Conservation (phyloP, 2,329 filamentous ascomycete genomes). For the Pseudonectria buxi region DNA sequence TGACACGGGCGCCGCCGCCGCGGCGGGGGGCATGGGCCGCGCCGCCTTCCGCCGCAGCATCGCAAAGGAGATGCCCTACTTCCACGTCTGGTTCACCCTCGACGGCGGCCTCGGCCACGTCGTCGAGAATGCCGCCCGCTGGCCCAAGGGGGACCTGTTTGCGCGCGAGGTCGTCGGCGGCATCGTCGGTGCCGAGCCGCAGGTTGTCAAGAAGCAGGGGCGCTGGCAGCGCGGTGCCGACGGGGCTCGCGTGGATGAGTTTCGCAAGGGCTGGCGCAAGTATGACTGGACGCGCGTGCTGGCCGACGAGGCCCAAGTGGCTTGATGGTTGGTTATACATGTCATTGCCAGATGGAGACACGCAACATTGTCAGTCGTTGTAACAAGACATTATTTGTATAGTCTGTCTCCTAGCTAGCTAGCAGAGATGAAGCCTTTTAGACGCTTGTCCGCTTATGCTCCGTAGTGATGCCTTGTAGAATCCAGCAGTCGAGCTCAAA, state of each 20-base stretch:
- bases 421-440: too few relatives aligned
- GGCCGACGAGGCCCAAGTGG: conserved; percentile 34
- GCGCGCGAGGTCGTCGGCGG: conserved; percentile 87
- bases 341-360: neutral
- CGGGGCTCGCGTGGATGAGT: conserved; percentile 64
- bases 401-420: conserved; percentile 10
- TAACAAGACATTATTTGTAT: conserved; percentile 17
- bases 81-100: conserved; percentile 91
- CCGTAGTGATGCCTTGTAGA: too few relatives aligned
- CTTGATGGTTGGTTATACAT: conserved; percentile 1
- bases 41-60: conserved; percentile 74
- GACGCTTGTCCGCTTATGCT: too few relatives aligned
- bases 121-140: conserved; percentile 76
- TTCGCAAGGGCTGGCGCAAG: conserved; percentile 79
- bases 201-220: conserved; percentile 85
- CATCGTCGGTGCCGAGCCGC: conserved; percentile 76
- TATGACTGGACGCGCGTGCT: conserved; percentile 78
- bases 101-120: conserved; percentile 91
- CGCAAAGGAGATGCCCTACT: conserved; percentile 96
- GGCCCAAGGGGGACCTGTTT: conserved; percentile 89
- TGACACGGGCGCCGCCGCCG: conserved; percentile 64
- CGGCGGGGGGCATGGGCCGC: conserved; percentile 62
- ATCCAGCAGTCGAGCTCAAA: too few relatives aligned
- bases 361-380: conserved; percentile 1
- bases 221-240: conserved; percentile 68